Evolutionary conservation across 768 basidiomycete species (phyloP).

Genomic region (Calocybe indica): DNA sequence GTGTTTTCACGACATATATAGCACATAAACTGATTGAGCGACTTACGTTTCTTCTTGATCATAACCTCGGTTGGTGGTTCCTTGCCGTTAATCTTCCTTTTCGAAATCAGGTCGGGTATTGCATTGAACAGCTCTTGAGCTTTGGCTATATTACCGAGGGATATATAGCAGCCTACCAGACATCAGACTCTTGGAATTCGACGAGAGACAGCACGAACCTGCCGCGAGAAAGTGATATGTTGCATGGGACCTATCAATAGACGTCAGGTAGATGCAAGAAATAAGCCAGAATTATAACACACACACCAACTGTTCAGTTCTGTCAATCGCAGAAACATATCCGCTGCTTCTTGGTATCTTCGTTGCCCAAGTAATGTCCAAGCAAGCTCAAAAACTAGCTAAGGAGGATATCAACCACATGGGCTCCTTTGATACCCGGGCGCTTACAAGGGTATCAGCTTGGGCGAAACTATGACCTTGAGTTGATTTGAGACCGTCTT

Average conservation of each 20-base stretch:
- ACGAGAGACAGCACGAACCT: constrained; percentile 24
- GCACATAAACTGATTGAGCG: background rate
- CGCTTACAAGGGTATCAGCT: constrained; percentile 61
- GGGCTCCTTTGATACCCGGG: background rate
- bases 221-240: constrained; percentile 56
- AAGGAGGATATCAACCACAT: background rate
- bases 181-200: background rate
- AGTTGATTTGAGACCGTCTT: constrained; percentile 49
- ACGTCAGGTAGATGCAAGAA: background rate
- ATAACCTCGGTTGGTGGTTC: constrained; percentile 71
- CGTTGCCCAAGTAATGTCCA: constrained; percentile 67
- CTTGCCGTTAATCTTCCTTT: constrained; percentile 59
- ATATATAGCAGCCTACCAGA: constrained; percentile 53
- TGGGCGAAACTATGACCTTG: constrained; percentile 55
- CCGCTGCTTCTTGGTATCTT: constrained; percentile 61
- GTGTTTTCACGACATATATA: background rate
- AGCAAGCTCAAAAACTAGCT: constrained; percentile 74
- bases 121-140: constrained; percentile 57
- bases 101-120: constrained; percentile 55
- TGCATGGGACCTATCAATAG: background rate
- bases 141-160: constrained; percentile 45
- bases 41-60: constrained; percentile 70
- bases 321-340: constrained; percentile 57
- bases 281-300: constrained; percentile 7
- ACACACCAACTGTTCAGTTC: constrained; percentile 66